A percentile compares a stretch with the other conserved stretches of the same genome.
Evolutionary conservation across 2,329 filamentous ascomycete species (phyloP).

Genomic region (Fusarium kyushuense): DNA sequence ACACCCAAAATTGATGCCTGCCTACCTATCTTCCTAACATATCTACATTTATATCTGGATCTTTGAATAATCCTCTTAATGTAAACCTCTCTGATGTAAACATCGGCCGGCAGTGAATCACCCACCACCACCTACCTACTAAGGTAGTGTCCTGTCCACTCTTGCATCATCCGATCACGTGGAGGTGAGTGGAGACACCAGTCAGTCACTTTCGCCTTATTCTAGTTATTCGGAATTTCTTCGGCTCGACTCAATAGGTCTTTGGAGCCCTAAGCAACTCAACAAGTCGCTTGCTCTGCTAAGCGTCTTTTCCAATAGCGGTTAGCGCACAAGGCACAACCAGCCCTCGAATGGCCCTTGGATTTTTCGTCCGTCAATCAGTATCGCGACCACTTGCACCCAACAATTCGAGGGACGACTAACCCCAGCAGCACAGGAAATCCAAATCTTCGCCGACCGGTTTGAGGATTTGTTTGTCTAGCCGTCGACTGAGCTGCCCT

Average conservation of each 20-base stretch:
- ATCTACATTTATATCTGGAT: not conserved
- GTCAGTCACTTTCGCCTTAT: constrained; percentile 1
- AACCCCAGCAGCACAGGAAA: constrained; percentile 58
- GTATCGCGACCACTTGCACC: constrained; percentile 57
- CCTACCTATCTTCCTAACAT: not conserved
- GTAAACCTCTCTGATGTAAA: constrained; percentile 5
- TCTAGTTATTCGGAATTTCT: constrained; percentile 46
- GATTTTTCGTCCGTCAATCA: constrained; percentile 56
- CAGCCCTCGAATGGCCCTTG: constrained; percentile 54
- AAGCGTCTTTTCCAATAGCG: constrained; percentile 48
- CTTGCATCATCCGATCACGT: constrained; percentile 27
- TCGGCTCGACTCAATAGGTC: constrained; percentile 51
- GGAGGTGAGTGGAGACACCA: not conserved
- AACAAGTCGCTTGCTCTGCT: constrained; percentile 51
- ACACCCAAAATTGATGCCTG: not conserved
- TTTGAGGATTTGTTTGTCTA: constrained; percentile 55
- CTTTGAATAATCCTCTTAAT: constrained; percentile 8
- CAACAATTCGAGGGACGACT: constrained; percentile 56
- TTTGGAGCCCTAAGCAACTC: constrained; percentile 57
- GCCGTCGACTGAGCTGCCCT: constrained; percentile 52
- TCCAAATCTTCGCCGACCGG: constrained; percentile 55
- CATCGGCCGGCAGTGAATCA: not conserved
- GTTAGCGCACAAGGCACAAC: constrained; percentile 59
- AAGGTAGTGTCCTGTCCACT: not conserved
- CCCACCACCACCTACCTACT: not conserved